These are phyloP conservation scores for Suhomyces coccinellae DNA, from an alignment of 1,139 yeast genomes.

Conservation along the genomic window DNA sequence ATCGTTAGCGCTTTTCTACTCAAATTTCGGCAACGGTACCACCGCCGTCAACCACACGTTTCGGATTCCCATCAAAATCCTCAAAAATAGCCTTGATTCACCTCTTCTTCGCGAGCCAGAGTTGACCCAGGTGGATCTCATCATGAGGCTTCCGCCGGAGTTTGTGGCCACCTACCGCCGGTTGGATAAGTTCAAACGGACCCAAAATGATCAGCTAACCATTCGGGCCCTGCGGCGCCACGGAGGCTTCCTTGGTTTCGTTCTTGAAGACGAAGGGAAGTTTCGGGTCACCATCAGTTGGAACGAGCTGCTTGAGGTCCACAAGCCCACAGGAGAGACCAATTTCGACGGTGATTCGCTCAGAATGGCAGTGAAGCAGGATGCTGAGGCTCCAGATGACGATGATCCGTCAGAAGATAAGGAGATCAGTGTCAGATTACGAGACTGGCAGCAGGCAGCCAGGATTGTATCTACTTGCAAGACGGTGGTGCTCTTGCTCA, in stretches of 20 bases:
- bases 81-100: constrained; percentile 47
- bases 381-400: constrained; percentile 17
- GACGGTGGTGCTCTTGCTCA: constrained; percentile 51
- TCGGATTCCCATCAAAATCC: constrained; percentile 55
- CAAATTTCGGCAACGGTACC: constrained; percentile 33
- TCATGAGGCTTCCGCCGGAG: constrained; percentile 51
- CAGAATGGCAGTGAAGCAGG: constrained; percentile 19
- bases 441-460: constrained; percentile 61
- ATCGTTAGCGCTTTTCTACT: constrained; percentile 52
- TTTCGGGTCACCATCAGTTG: constrained; percentile 56
- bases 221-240: constrained; percentile 35
- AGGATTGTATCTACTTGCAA: constrained; percentile 54
- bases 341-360: constrained; percentile 24
- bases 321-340: constrained; percentile 24
- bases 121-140: constrained; percentile 45
- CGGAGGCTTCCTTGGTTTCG: constrained; percentile 48
- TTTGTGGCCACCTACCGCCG: constrained; percentile 51
- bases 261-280: constrained; percentile 54
- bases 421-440: constrained; percentile 45
- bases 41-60: constrained; percentile 56
- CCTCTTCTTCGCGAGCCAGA: constrained; percentile 49
- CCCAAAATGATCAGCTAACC: constrained; percentile 32
- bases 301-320: constrained; percentile 50
- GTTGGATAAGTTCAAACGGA: constrained; percentile 54
- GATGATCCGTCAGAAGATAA: constrained; percentile 29